Base-by-base conservation (phyloP, 23 red algal genomes). In the Gracilaria gracilis region DNA sequence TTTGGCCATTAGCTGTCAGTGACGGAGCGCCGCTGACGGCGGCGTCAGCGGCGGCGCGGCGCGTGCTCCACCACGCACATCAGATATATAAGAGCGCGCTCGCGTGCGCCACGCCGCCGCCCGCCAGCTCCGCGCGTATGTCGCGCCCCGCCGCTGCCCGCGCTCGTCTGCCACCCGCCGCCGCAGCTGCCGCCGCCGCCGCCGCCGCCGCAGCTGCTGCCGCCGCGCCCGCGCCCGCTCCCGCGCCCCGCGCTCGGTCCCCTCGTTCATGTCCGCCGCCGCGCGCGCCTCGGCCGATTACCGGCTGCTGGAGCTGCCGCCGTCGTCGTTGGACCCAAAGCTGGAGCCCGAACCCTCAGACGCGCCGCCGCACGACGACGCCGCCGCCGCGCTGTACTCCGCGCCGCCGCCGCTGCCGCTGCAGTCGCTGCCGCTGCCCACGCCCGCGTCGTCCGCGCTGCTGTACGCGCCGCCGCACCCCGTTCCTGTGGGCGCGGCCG, bases 291-390 rank as follows among this genome's bases (percentile, higher is more conserved):
- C 46, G 1, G 55, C 57, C 16, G 36, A 11, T 13, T 46, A 82
- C 5, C 54, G 27, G 2, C 29, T 82, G 36, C 39, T 46, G 36
- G 55, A 82, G 54, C 46, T 82, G 21, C 55, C 79, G 3, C 55
- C 79, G 42, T 46, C 42, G 42, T 4, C 42, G 42, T 11, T 46
- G 42, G 42, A 46, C 5, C 42, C 42, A 4, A 46, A 46, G 42
- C 42, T 46, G 42, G 42, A 46, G 42, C 42, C 42, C 42, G 42
- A 46, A 4, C 5, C 42, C 5, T 11, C 42, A 4, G 42, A 46
- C 27, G 79, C 12, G 16, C 79, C 79, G 20, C 55, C 79, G 58
- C 55, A 58, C 21, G 79, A 46, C 4, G 55, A 82, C 9, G 55
- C 55, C 8, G 2, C 17, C 0, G 58, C 57, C 6, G 24, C 53